Percentiles rank a stretch among this genome's conserved stretches.
These are phyloP conservation scores for Aspergillus sp. DNA, from an alignment of 2,329 filamentous ascomycete species.

Conservation along the genomic window DNA sequence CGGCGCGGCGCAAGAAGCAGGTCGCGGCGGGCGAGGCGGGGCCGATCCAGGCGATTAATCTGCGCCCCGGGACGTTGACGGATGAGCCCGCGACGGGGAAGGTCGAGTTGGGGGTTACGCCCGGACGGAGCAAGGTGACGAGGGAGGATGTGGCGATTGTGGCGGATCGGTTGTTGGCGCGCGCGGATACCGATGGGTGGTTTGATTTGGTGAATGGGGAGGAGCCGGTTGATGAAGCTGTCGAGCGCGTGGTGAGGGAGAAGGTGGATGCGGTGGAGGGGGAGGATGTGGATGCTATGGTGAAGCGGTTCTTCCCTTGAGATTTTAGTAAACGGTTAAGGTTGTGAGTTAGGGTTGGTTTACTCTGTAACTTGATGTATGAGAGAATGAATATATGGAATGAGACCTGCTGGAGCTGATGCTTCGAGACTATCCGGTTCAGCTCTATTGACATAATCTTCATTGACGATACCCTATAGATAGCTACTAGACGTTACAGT, in stretches of 20 bases:
- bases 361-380: not conserved
- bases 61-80: constrained; percentile 52
- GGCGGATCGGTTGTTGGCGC: constrained; percentile 50
- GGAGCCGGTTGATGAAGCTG: constrained; percentile 46
- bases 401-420: not conserved
- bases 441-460: not conserved
- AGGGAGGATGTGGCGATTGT: constrained; percentile 54
- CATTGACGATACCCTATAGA: not conserved
- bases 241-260: constrained; percentile 46
- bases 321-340: not conserved
- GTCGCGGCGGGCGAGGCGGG: constrained; percentile 5
- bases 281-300: constrained; percentile 51
- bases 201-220: constrained; percentile 55
- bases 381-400: not conserved
- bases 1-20: constrained; percentile 33
- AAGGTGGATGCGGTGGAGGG: constrained; percentile 50
- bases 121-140: constrained; percentile 44
- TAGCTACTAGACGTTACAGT: constrained; percentile 28
- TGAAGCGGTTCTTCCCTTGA: constrained; percentile 31
- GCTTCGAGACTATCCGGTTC: not conserved
- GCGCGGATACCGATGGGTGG: constrained; percentile 52
- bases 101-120: constrained; percentile 51
- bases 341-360: not conserved
- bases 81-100: constrained; percentile 49
- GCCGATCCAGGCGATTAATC: constrained; percentile 50